Percentiles rank a stretch among this genome's conserved stretches.
Evolutionary conservation across 768 basidiomycete species (phyloP).

Genomic region (Mycena latifolia): DNA sequence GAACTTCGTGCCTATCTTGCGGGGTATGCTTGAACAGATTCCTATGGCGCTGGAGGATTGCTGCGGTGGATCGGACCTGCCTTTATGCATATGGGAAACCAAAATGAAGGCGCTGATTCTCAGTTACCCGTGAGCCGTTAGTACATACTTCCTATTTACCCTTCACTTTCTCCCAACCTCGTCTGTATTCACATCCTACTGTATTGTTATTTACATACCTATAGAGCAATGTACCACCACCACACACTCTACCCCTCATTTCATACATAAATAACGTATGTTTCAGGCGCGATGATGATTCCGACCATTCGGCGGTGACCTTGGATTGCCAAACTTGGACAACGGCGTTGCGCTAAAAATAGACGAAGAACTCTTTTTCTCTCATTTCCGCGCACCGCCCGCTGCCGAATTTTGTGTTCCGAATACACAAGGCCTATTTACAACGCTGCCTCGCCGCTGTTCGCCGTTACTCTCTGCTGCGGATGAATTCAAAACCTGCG

Average conservation of each 20-base stretch:
- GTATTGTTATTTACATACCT: constrained; percentile 3
- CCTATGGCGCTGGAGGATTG: constrained; percentile 45
- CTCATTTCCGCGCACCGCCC: neutral
- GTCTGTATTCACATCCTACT: constrained; percentile 26
- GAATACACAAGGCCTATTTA: neutral
- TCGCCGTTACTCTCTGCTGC: constrained; percentile 1
- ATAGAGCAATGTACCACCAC: neutral
- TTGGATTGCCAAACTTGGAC: too few relatives aligned
- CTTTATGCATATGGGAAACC: constrained; percentile 70
- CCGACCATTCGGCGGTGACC: too few relatives aligned
- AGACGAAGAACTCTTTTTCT: neutral
- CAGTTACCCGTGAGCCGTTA: constrained; percentile 63
- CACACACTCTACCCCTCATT: neutral
- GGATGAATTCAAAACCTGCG: neutral
- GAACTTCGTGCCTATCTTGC: constrained; percentile 24
- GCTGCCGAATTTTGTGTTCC: neutral
- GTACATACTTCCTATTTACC: neutral
- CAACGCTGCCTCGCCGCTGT: neutral
- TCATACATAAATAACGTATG: too few relatives aligned
- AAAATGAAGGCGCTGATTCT: constrained; percentile 74
- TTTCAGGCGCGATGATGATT: too few relatives aligned
- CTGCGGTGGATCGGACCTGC: constrained; percentile 63
- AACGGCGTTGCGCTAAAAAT: constrained; percentile 9
- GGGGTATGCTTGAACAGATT: constrained; percentile 49
- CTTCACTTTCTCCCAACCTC: neutral